phyloP scores from a whole-genome alignment of 2,329 filamentous ascomycete genomes.

The Xylaria sp. region DNA sequence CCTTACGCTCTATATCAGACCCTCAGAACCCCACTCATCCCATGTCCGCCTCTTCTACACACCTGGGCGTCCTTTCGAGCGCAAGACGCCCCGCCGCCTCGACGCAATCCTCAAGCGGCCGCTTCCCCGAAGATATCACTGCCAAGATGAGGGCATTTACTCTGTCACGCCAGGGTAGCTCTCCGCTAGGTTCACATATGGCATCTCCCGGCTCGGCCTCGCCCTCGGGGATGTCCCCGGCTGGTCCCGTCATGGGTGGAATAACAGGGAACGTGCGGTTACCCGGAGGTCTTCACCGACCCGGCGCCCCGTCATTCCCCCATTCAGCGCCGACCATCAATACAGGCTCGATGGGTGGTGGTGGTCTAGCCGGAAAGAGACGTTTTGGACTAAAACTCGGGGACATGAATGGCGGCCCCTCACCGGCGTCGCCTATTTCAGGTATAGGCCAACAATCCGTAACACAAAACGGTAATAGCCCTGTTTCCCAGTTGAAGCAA shows the following conservation, averaged over 20 bases:
- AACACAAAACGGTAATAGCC: slow-evolving; percentile 51
- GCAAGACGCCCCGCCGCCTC: slow-evolving; percentile 64
- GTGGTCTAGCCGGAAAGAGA: slow-evolving; percentile 71
- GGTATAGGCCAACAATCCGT: slow-evolving; percentile 50
- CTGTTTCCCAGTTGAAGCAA: slow-evolving; percentile 65
- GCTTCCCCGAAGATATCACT: slow-evolving; percentile 58
- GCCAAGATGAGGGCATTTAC: slow-evolving; percentile 62
- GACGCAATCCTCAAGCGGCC: slow-evolving; percentile 55
- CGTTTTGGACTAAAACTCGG: slow-evolving; percentile 70
- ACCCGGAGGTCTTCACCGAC: slow-evolving; percentile 56
- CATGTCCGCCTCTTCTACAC: slow-evolving; percentile 87
- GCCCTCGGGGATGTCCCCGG: slow-evolving; percentile 47
- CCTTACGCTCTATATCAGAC: slow-evolving; percentile 70
- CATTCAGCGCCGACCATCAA: slow-evolving; percentile 62
- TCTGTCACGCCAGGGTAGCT: slow-evolving; percentile 58
- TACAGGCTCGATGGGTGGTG: slow-evolving; percentile 34
- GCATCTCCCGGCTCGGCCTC: slow-evolving; percentile 48
- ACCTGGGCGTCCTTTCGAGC: slow-evolving; percentile 78
- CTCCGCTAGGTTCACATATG: slow-evolving; percentile 47
- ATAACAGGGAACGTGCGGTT: slow-evolving; percentile 59
- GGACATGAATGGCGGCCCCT: slow-evolving; percentile 56
- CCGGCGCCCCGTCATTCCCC: slow-evolving; percentile 60
- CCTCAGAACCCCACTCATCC: slow-evolving; percentile 58
- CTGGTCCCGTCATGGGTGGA: slow-evolving; percentile 47
- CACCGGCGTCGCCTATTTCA: slow-evolving; percentile 56